Conservation (phyloP, 2,329 filamentous ascomycete species). For the Leptoxyphium fumago region DNA sequence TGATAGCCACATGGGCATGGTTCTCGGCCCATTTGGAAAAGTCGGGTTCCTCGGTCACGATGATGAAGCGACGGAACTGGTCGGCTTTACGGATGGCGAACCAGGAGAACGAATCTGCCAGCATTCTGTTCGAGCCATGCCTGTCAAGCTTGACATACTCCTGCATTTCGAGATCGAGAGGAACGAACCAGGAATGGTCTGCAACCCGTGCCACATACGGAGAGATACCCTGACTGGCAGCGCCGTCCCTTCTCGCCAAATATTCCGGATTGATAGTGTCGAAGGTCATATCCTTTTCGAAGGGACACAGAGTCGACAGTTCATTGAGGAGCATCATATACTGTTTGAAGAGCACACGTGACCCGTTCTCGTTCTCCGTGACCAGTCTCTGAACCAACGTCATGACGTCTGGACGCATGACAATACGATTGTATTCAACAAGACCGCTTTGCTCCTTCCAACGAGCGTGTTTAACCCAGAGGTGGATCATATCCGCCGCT, state of each 20-base stretch:
- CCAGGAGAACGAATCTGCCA: neutral
- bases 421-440: neutral
- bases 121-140: neutral
- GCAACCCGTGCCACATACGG: neutral
- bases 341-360: neutral
- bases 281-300: neutral
- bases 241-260: neutral
- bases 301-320: neutral
- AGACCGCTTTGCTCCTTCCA: constrained; percentile 4
- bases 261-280: neutral
- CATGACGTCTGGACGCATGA: neutral
- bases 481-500: constrained; percentile 23
- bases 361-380: neutral
- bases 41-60: neutral
- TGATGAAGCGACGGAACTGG: neutral
- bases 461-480: constrained; percentile 19
- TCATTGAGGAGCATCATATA: neutral
- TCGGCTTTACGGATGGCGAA: neutral
- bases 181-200: neutral
- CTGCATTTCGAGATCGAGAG: neutral
- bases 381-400: neutral
- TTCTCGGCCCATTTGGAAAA: too few species aligned
- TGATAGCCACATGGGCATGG: too few species aligned
- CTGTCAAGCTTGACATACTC: neutral
- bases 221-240: neutral